Conservation (phyloP, 2,329 filamentous ascomycete species). For the Fusarium verticillioides region DNA sequence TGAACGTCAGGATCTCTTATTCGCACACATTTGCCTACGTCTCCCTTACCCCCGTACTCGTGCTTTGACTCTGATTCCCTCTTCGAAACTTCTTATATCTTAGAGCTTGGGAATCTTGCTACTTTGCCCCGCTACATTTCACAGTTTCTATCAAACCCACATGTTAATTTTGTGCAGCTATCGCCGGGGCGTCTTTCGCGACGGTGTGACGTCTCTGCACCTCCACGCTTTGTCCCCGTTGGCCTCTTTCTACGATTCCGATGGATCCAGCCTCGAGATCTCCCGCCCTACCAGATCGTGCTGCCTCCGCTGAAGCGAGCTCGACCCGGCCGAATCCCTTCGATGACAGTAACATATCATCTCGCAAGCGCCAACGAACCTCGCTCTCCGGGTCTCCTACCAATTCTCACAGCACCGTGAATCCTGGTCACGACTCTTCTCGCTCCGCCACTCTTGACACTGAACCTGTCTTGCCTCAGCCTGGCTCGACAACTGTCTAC, state of each 20-base stretch:
- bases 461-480: constrained; percentile 43
- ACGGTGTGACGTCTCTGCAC: constrained; percentile 62
- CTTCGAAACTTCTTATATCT: constrained; percentile 11
- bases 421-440: constrained; percentile 48
- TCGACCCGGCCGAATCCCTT: constrained; percentile 73
- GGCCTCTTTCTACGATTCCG: constrained; percentile 54
- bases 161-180: constrained; percentile 67
- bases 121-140: constrained; percentile 35
- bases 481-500: constrained; percentile 40
- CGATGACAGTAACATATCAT: constrained; percentile 65
- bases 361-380: constrained; percentile 71
- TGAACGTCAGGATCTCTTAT: constrained; percentile 17
- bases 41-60: background rate
- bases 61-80: constrained; percentile 27
- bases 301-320: constrained; percentile 70
- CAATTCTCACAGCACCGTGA: constrained; percentile 59
- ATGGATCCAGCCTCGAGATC: constrained; percentile 65
- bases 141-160: constrained; percentile 53
- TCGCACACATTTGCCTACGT: constrained; percentile 21
- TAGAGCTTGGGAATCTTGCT: constrained; percentile 32
- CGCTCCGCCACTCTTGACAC: constrained; percentile 48
- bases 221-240: constrained; percentile 55
- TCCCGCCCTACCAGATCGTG: constrained; percentile 66
- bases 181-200: constrained; percentile 65
- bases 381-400: constrained; percentile 67